phyloP scores from a whole-genome alignment of 306 rosid genomes.

The Dryas alaskensis region DNA sequence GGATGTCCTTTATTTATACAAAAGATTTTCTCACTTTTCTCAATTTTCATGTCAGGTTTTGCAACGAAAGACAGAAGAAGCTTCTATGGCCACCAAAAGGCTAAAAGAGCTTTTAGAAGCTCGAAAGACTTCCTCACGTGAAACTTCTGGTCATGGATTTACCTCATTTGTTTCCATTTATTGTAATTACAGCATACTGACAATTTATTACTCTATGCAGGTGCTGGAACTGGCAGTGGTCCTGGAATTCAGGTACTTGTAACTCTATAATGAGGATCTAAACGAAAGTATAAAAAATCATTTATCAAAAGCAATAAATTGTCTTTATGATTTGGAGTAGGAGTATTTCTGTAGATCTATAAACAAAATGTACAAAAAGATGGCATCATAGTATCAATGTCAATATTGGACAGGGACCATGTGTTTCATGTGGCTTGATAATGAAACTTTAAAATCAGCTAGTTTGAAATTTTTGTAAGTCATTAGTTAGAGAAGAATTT shows the following conservation, averaged over 20 bases:
- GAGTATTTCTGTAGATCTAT: background rate
- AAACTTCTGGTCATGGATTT: constrained; percentile 45
- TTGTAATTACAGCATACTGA: constrained; percentile 15
- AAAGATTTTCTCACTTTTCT: constrained; percentile 16
- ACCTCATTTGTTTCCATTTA: constrained; percentile 7
- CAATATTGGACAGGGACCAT: background rate
- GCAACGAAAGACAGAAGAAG: constrained; percentile 98
- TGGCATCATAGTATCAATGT: background rate
- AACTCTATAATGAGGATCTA: constrained; percentile 4
- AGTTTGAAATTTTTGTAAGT: background rate
- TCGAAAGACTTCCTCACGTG: constrained; percentile 70
- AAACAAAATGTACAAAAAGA: background rate
- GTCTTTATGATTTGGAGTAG: background rate
- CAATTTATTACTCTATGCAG: constrained; percentile 28
- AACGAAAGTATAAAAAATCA: background rate
- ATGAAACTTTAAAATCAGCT: background rate
- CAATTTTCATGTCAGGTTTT: constrained; percentile 53
- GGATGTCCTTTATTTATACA: constrained; percentile 2
- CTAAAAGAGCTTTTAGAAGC: constrained; percentile 90
- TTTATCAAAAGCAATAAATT: background rate
- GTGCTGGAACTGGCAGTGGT: constrained; percentile 52
- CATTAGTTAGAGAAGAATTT: background rate
- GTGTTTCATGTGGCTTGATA: background rate
- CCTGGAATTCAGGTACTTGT: constrained; percentile 76
- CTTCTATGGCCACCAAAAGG: constrained; percentile 84